Evolutionary conservation across 805 yeast genomes (phyloP).

Genomic region (Wickerhamomyces mucosus): DNA sequence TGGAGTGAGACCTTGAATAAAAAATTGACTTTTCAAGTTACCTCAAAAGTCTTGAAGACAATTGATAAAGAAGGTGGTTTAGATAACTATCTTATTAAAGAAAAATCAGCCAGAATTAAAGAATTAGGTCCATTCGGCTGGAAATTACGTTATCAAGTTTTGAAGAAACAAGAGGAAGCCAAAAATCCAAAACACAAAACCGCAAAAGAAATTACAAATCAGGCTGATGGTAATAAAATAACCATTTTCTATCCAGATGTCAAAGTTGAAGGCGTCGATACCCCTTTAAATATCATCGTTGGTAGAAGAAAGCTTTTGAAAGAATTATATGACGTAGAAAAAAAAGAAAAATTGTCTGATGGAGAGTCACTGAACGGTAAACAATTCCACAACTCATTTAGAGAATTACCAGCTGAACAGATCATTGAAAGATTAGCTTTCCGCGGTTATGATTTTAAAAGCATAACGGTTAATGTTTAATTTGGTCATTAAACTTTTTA

Average conservation of each 20-base stretch:
- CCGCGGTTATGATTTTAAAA: conserved; percentile 26
- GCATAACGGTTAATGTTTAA: conserved; percentile 18
- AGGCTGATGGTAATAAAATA: conserved; percentile 22
- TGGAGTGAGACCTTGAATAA: conserved; percentile 76
- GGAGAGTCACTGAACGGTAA: conserved; percentile 37
- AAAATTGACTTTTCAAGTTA: conserved; percentile 46
- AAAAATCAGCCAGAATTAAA: conserved; percentile 81
- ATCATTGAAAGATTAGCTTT: conserved; percentile 37
- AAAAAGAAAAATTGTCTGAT: conserved; percentile 30
- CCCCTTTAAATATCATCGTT: conserved; percentile 39
- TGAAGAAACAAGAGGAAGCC: conserved; percentile 33
- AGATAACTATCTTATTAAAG: conserved; percentile 80
- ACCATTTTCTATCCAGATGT: conserved; percentile 42
- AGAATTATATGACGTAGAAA: conserved; percentile 42
- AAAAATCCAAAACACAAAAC: conserved; percentile 31
- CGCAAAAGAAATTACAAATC: conserved; percentile 23
- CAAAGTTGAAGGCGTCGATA: conserved; percentile 25
- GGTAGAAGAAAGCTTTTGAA: conserved; percentile 59
- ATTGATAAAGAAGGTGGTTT: conserved; percentile 92
- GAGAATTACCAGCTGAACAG: conserved; percentile 35
- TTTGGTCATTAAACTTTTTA: no score
- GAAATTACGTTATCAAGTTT: conserved; percentile 71
- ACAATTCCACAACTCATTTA: conserved; percentile 32
- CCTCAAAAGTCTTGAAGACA: conserved; percentile 76
- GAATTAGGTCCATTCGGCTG: conserved; percentile 91